Percentiles rank a stretch among this genome's conserved stretches.
Evolutionary conservation across 768 basidiomycete species (phyloP).

Genomic region (Rhizopogon vesiculosus): DNA sequence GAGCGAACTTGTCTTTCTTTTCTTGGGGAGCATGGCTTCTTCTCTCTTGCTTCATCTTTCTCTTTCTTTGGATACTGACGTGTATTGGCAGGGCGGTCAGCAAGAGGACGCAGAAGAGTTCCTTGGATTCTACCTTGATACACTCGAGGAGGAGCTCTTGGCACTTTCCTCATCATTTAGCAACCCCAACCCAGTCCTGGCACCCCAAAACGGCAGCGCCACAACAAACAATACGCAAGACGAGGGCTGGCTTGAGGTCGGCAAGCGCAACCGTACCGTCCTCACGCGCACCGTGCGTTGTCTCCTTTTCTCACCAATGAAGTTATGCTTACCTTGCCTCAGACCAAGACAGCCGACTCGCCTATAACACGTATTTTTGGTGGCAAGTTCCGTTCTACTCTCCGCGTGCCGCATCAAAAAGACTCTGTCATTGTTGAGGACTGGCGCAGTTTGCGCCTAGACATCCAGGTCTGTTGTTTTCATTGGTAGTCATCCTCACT

Average conservation of each 20-base stretch:
- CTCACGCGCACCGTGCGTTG: constrained; percentile 72
- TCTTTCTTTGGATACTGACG: constrained; percentile 2
- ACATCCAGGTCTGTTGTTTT: constrained; percentile 64
- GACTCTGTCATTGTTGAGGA: constrained; percentile 90
- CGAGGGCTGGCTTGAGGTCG: constrained; percentile 90
- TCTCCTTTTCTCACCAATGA: background rate
- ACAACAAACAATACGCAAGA: constrained; percentile 24
- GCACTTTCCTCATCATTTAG: constrained; percentile 54
- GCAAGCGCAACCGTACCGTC: constrained; percentile 77
- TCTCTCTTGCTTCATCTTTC: background rate
- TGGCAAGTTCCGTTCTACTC: constrained; percentile 83
- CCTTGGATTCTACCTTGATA: constrained; percentile 94
- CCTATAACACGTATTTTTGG: constrained; percentile 92
- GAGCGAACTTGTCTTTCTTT: constrained; percentile 24
- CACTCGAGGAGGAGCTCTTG: constrained; percentile 88
- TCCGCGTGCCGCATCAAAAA: constrained; percentile 75
- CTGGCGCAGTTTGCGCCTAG: constrained; percentile 83
- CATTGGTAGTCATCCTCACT: background rate
- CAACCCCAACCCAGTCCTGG: constrained; percentile 22
- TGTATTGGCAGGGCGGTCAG: constrained; percentile 64
- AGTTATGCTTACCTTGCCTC: background rate
- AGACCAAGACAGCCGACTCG: constrained; percentile 80
- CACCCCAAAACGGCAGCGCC: constrained; percentile 9
- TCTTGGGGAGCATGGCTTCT: too few species aligned
- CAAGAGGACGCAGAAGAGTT: constrained; percentile 99